phyloP scores from a whole-genome alignment of 2,329 filamentous ascomycete genomes.

The Aschersonia sp. region DNA sequence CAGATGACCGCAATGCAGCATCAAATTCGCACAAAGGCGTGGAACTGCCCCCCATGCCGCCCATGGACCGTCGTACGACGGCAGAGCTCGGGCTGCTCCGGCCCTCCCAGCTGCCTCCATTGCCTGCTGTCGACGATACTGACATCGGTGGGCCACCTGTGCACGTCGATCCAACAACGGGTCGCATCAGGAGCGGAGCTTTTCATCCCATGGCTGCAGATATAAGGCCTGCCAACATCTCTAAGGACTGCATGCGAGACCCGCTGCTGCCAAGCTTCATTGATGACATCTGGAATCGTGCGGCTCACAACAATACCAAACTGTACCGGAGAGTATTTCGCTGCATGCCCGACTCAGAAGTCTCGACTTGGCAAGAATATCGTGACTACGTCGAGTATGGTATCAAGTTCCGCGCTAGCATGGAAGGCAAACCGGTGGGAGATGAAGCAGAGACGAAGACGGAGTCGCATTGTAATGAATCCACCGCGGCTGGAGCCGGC shows the following conservation, averaged over 20 bases:
- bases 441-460: constrained; percentile 35
- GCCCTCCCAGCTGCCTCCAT: constrained; percentile 53
- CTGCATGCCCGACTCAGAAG: constrained; percentile 93
- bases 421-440: constrained; percentile 36
- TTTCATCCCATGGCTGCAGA: constrained; percentile 47
- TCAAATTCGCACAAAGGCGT: constrained; percentile 24
- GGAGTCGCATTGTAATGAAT: constrained; percentile 14
- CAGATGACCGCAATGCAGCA: constrained; percentile 18
- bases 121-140: constrained; percentile 61
- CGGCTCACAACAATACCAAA: constrained; percentile 90
- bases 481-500: constrained; percentile 22
- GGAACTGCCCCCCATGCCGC: constrained; percentile 43
- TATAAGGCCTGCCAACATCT: constrained; percentile 58
- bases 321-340: constrained; percentile 88
- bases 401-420: constrained; percentile 59
- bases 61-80: constrained; percentile 43
- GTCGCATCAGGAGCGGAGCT: constrained; percentile 27
- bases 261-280: constrained; percentile 73
- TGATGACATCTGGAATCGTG: constrained; percentile 73
- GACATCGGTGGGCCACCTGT: constrained; percentile 68
- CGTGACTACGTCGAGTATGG: constrained; percentile 68
- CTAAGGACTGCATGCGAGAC: constrained; percentile 89
- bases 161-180: constrained; percentile 33
- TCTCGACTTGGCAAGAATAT: constrained; percentile 87
- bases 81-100: constrained; percentile 54